These are phyloP conservation scores for Elsinoe fawcettii DNA, from an alignment of 2,329 filamentous ascomycete genomes.

Conservation along the genomic window DNA sequence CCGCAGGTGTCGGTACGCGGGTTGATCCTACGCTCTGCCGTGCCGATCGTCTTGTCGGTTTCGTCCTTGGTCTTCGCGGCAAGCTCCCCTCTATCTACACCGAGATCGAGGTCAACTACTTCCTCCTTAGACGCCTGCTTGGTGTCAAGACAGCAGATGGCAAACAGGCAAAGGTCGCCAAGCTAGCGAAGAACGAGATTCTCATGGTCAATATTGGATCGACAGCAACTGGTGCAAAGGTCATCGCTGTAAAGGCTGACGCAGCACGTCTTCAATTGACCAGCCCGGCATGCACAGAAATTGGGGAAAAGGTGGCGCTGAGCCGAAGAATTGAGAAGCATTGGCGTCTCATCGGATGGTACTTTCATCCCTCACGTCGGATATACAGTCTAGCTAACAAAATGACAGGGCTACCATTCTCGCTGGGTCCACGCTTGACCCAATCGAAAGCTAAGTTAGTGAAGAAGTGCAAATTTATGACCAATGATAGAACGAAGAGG, in stretches of 20 bases:
- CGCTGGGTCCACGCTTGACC: conserved; percentile 27
- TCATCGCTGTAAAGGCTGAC: conserved; percentile 94
- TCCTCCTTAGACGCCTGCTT: conserved; percentile 84
- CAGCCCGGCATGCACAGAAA: conserved; percentile 78
- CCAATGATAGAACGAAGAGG: conserved; percentile 7
- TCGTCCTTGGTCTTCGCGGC: conserved; percentile 91
- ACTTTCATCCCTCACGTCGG: conserved; percentile 2
- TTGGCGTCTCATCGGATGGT: conserved; percentile 90
- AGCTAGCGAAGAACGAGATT: conserved; percentile 96
- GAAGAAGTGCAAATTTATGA: not conserved
- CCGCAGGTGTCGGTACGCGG: conserved; percentile 74
- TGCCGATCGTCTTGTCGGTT: conserved; percentile 97
- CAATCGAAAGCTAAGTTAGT: conserved; percentile 15
- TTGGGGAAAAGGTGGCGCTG: conserved; percentile 96
- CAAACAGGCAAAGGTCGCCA: conserved; percentile 98
- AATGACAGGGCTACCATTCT: conserved; percentile 26
- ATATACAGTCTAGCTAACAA: not conserved
- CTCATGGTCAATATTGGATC: conserved; percentile 99
- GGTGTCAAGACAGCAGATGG: conserved; percentile 97
- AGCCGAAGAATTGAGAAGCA: conserved; percentile 98
- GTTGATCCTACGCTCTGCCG: conserved; percentile 97
- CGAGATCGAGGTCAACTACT: conserved; percentile 99
- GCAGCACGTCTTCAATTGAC: conserved; percentile 91
- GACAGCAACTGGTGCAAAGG: conserved; percentile 94
- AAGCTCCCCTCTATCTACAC: conserved; percentile 94